Conservation (phyloP, 306 rosid species). For the Senna siamea region DNA sequence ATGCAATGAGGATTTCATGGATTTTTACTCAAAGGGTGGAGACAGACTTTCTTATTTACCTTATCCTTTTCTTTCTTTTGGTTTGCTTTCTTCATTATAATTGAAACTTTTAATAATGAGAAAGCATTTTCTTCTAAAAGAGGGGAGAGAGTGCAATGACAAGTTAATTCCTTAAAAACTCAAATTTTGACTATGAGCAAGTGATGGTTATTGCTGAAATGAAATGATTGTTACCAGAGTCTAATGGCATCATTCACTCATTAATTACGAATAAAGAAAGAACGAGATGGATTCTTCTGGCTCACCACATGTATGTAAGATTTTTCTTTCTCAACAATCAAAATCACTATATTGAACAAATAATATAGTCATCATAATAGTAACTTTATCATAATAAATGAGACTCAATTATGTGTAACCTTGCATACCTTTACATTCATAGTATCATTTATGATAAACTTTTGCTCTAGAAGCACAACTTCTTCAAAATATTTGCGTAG, state of each 20-base stretch:
- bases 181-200: no score
- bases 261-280: neutral
- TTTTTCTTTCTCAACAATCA: conserved; percentile 25
- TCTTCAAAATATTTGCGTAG: conserved; percentile 89
- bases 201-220: neutral
- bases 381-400: conserved; percentile 22
- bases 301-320: conserved; percentile 11
- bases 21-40: neutral
- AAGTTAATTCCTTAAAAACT: no score
- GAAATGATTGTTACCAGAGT: neutral
- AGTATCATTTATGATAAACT: conserved; percentile 70
- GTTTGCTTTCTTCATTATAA: neutral
- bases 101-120: no score
- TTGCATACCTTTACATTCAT: conserved; percentile 73
- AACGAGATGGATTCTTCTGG: conserved; percentile 1
- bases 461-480: conserved; percentile 91
- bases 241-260: conserved; percentile 23
- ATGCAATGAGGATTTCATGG: neutral
- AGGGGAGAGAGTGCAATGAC: no score
- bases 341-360: conserved; percentile 22
- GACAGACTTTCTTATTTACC: neutral
- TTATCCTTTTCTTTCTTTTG: neutral
- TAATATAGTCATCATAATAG: conserved; percentile 17
- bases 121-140: no score
- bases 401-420: conserved; percentile 25